Base-by-base conservation (phyloP, 805 yeast genomes). In the Spathaspora boniae region DNA sequence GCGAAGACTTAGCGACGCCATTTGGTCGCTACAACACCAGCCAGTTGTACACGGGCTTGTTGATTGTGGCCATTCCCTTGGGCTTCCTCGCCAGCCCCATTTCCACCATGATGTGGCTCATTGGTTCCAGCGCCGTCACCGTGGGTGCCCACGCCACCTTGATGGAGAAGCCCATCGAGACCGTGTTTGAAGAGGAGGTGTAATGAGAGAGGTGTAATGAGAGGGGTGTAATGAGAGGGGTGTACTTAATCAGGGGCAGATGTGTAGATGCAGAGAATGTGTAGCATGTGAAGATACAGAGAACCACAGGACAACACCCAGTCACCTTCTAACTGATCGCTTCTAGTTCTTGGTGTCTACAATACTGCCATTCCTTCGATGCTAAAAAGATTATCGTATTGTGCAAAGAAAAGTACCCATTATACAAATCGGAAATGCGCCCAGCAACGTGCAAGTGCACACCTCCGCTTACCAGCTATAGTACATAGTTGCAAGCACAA, bases 161-260 rank as follows among this genome's bases (percentile, higher is more conserved):
- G 44, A 72, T 93, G 76, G 98, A 93, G 56, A 93, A 91, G 65
- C 98, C 98, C 15, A 81, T 89, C 42, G 98, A 93, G 65, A 80
- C 91, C 25, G 89, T 91, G 14, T 93, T 91, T 55, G 93, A 88
- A 54, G 96, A 87, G 56, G 86, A 83, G 46, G 72, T 67, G 25
- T 67, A 53, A 28, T 5, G 6, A 4, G 16, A 5, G 12, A 9
- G 35, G 35, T 11, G 33, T 11, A 5, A 14, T 4, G 25, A 22
- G n/a, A n/a, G n/a, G n/a, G n/a, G n/a, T n/a, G n/a, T n/a, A n/a
- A n/a, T n/a, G n/a, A n/a, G n/a, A n/a, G n/a, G n/a, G n/a, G n/a
- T n/a, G n/a, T n/a, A 22, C 12, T 22, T 22, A 22, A 11, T 22
- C 12, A 22, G 11, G 12, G 25, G 25, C 12, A 11, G 12, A 11